Conservation (phyloP, 2,329 filamentous ascomycete genomes). For the Penicillium frequentans region DNA sequence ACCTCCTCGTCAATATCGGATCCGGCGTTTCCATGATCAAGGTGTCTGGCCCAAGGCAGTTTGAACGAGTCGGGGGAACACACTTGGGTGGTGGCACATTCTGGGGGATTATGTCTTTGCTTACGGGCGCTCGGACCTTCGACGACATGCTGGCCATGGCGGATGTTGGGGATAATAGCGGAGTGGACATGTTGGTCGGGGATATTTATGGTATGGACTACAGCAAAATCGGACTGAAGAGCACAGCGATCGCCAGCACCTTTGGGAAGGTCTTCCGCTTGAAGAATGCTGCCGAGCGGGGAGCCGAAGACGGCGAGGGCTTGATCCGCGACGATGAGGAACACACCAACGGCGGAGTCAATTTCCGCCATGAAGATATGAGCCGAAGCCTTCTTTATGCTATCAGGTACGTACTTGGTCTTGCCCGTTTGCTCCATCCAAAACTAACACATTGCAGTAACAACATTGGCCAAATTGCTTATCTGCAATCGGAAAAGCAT, state of each 20-base stretch:
- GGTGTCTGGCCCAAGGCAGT: constrained; percentile 83
- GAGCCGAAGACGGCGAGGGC: constrained; percentile 71
- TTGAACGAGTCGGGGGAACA: constrained; percentile 88
- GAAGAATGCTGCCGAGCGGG: constrained; percentile 78
- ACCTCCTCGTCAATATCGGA: constrained; percentile 96
- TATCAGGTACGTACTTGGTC: constrained; percentile 56
- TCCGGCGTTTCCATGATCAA: constrained; percentile 97
- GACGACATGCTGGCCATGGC: constrained; percentile 96
- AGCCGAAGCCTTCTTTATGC: constrained; percentile 90
- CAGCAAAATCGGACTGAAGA: constrained; percentile 92
- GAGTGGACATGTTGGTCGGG: constrained; percentile 94
- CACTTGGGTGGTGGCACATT: constrained; percentile 95
- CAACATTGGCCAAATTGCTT: constrained; percentile 97
- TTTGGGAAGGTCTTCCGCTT: constrained; percentile 96
- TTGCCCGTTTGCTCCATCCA: background rate
- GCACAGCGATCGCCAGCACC: constrained; percentile 89
- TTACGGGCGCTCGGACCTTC: constrained; percentile 93
- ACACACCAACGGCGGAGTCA: constrained; percentile 33
- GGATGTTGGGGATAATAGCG: constrained; percentile 84
- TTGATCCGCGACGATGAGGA: constrained; percentile 50
- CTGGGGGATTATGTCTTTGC: constrained; percentile 87
- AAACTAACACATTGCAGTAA: constrained; percentile 59
- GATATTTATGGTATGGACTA: constrained; percentile 98
- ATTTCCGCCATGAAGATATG: constrained; percentile 81
- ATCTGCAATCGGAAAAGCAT: constrained; percentile 95